phyloP scores from a whole-genome alignment of 768 basidiomycete species.

The Favolaschia claudopus region DNA sequence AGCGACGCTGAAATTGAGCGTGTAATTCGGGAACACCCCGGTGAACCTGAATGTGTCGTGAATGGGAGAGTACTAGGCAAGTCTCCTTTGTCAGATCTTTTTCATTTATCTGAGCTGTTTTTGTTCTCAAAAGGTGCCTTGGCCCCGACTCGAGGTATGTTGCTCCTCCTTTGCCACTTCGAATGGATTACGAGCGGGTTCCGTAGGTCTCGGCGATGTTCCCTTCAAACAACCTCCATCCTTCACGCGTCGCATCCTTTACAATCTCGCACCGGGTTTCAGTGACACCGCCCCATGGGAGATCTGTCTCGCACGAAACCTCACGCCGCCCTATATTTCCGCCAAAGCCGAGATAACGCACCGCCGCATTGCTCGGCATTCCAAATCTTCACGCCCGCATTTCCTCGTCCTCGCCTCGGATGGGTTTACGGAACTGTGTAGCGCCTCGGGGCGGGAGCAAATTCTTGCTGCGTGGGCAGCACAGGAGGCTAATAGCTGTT shows the following conservation, averaged over 20 bases:
- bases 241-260: slow-evolving; percentile 71
- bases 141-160: slow-evolving; percentile 78
- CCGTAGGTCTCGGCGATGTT: slow-evolving; percentile 69
- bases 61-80: slow-evolving; percentile 76
- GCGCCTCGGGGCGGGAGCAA: slow-evolving; percentile 50
- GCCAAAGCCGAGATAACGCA: slow-evolving; percentile 70
- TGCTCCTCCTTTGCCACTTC: slow-evolving; percentile 6
- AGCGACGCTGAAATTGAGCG: slow-evolving; percentile 73
- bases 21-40: slow-evolving; percentile 69
- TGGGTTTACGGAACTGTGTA: slow-evolving; percentile 69
- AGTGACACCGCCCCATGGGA: slow-evolving; percentile 71
- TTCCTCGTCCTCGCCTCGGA: slow-evolving; percentile 73
- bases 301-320: slow-evolving; percentile 67
- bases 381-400: slow-evolving; percentile 39
- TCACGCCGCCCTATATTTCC: slow-evolving; percentile 72
- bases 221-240: slow-evolving; percentile 78
- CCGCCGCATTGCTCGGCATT: slow-evolving; percentile 48
- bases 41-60: slow-evolving; percentile 71
- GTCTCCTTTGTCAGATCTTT: too few species aligned
- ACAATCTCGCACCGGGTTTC: slow-evolving; percentile 70
- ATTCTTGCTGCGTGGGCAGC: slow-evolving; percentile 63
- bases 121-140: too few species aligned
- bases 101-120: too few species aligned
- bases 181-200: not conserved
- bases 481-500: slow-evolving; percentile 42